A percentile compares a stretch with the other conserved stretches of the same genome.
These are phyloP conservation scores for Verticillium dahliae DNA, from an alignment of 2,329 filamentous ascomycete genomes.

Conservation along the genomic window DNA sequence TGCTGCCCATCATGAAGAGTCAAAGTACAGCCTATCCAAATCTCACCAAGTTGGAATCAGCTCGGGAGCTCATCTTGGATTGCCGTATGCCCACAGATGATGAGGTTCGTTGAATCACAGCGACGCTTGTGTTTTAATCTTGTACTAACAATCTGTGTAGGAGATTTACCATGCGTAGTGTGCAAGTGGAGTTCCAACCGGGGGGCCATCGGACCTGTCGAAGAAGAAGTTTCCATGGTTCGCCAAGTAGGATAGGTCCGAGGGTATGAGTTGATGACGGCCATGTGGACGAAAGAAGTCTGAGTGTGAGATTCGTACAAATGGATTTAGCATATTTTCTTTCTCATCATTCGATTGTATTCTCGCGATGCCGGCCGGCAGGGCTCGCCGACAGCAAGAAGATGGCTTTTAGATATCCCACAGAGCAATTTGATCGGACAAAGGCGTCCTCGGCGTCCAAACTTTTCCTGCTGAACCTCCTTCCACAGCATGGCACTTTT, in stretches of 20 bases:
- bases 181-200: conserved; percentile 48
- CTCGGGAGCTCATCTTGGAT: conserved; percentile 72
- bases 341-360: not conserved
- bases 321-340: not conserved
- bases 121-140: not conserved
- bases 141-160: conserved; percentile 29
- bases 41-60: conserved; percentile 60
- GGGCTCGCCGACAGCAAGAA: not conserved
- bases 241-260: conserved; percentile 32
- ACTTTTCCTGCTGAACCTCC: not conserved
- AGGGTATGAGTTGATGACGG: not conserved
- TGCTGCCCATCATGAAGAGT: conserved; percentile 85
- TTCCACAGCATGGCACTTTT: not conserved
- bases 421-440: not conserved
- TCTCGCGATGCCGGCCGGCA: not conserved
- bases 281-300: not conserved
- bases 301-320: not conserved
- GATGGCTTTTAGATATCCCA: not conserved
- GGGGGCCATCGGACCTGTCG: conserved; percentile 35
- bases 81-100: conserved; percentile 78
- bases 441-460: not conserved
- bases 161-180: conserved; percentile 59
- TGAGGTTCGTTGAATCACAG: conserved; percentile 56
- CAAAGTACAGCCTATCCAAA: conserved; percentile 78
- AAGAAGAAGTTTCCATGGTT: conserved; percentile 66